Base-by-base conservation (phyloP, 176 grass and related monocot species). In the Olyra latifolia region DNA sequence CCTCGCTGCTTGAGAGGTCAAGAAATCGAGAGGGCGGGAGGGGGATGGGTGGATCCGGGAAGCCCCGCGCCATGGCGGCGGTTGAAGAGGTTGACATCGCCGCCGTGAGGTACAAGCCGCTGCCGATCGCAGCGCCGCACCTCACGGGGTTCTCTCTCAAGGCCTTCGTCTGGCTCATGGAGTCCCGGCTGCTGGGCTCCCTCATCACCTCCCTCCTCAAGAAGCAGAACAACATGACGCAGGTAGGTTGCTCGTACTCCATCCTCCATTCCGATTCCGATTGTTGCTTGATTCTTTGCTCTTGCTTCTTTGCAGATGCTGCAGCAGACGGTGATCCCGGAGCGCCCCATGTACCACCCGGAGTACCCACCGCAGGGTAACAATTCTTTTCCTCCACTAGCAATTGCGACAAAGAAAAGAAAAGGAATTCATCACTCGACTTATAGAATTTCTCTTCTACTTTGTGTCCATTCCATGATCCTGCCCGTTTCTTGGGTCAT, bases 321-420 rank as follows among this genome's bases (percentile, higher is more conserved):
- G 80, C 86, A 86, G 54, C 43, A 88, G 46, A 98, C 96, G 23
- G 46, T 89, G 8, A 98, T 98, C 74, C 96, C 92, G 5, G 96
- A 98, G 72, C 80, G 76, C 10, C 96, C 96, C 69, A 98, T 98
- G 96, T 95, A 84, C 86, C 74, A 38, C 77, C 96, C 96, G 10
- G 90, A 98, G 66, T 98, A 75, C 87, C 96, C 92, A 24, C 90
- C 83, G 12, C 95, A 91, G 87, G 87, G 95, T 92, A 83, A n/a
- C 1, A 38, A 0, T 59, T 56, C 4, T 4, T 3, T 35, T n/a
- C n/a, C 32, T 35, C 32, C 5, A 3, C 32, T 35, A 3, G 32
- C 32, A 35, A 52, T 15, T 52, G 5, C 49, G 7, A 5, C 11
- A 13, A 2, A 46, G 2, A 46, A 6, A 1, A 22, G 4, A 22